Conservation (phyloP, 371 early-diverging fungal species). For the Rhizopus stolonifer region DNA sequence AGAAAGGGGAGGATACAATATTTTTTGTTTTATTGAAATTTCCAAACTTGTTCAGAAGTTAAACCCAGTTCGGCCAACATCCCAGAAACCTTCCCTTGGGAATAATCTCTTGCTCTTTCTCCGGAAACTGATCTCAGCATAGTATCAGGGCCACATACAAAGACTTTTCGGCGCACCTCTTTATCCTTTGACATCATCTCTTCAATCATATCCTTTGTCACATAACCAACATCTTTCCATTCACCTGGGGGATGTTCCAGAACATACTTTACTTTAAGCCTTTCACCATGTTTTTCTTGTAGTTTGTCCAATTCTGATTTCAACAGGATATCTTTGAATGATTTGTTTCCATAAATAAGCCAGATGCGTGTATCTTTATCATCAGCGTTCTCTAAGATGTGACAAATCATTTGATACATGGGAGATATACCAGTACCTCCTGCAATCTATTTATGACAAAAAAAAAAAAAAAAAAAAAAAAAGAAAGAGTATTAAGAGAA, state of each 20-base stretch:
- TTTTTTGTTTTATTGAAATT: slow-evolving; percentile 29
- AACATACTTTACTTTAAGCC: slow-evolving; percentile 39
- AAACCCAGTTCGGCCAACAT: slow-evolving; percentile 34
- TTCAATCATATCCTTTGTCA: slow-evolving; percentile 21
- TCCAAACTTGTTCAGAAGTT: slow-evolving; percentile 40
- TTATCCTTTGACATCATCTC: slow-evolving; percentile 13
- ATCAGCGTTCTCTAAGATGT: slow-evolving; percentile 27
- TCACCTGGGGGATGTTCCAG: slow-evolving; percentile 27
- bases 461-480: too few relatives aligned
- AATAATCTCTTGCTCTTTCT: slow-evolving; percentile 39
- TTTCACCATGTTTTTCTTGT: slow-evolving; percentile 21
- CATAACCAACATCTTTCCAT: slow-evolving; percentile 26
- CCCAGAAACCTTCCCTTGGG: slow-evolving; percentile 45
- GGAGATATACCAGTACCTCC: slow-evolving; percentile 95
- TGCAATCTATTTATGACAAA: slow-evolving; percentile 33
- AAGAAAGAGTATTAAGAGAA: too few relatives aligned
- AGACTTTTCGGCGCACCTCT: slow-evolving; percentile 20
- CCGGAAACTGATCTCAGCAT: slow-evolving; percentile 44
- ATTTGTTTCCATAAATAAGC: slow-evolving; percentile 54
- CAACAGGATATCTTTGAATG: slow-evolving; percentile 52
- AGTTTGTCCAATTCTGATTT: slow-evolving; percentile 42
- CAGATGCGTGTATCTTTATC: slow-evolving; percentile 41
- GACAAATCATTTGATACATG: slow-evolving; percentile 58
- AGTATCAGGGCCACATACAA: slow-evolving; percentile 50
- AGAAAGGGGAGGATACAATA: too few relatives aligned